A percentile compares a stretch with the other conserved stretches of the same genome.
Evolutionary conservation across 2,329 filamentous ascomycete species (phyloP).

Genomic region (Aspergillus candidus): DNA sequence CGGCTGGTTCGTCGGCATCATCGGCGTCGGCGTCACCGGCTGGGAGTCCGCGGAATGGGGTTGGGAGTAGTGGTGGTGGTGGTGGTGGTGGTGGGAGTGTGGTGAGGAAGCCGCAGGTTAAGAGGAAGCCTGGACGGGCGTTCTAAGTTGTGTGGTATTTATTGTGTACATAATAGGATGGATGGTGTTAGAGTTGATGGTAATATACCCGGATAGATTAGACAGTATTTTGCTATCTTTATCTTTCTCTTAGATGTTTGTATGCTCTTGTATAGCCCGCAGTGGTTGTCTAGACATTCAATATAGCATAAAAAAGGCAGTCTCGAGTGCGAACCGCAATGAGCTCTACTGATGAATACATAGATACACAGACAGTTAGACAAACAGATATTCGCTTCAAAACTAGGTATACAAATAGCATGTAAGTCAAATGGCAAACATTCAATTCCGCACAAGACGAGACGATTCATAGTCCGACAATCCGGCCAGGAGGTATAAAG

Average conservation of each 20-base stretch:
- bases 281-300: neutral
- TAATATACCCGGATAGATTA: constrained; percentile 6
- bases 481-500: neutral
- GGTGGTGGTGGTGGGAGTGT: constrained; percentile 29
- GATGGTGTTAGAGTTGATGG: neutral
- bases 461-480: neutral
- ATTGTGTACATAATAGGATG: no score
- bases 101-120: constrained; percentile 33
- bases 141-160: constrained; percentile 18
- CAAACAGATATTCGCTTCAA: no score
- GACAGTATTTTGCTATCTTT: neutral
- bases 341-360: no score
- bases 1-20: constrained; percentile 22
- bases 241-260: no score
- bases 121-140: constrained; percentile 30
- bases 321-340: no score
- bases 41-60: constrained; percentile 13
- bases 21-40: constrained; percentile 1
- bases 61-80: constrained; percentile 3
- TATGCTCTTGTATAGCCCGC: no score
- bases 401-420: no score
- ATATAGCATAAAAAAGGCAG: neutral
- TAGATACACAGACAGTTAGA: no score
- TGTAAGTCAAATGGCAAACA: neutral
- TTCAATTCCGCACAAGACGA: neutral